These are phyloP conservation scores for Tinospora cordifolia DNA, from an alignment of 164 flowering plant species.

Conservation along the genomic window DNA sequence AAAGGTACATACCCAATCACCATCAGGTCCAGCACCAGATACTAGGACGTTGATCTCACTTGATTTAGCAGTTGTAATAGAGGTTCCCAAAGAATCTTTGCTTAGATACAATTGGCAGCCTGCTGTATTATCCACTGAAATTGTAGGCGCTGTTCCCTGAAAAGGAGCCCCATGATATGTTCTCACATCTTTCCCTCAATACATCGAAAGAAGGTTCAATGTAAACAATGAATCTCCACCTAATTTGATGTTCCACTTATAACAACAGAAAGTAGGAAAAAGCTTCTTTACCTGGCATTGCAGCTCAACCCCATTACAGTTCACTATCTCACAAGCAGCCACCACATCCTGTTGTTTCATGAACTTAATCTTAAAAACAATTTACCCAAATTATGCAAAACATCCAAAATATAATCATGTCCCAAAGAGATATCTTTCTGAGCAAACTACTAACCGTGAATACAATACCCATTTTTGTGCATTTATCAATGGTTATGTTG, in stretches of 20 bases:
- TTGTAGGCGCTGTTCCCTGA: slow-evolving; percentile 95
- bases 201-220: not conserved
- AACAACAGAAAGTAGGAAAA: too few relatives aligned
- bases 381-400: not conserved
- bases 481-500: slow-evolving; percentile 92
- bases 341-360: slow-evolving; percentile 69
- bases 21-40: slow-evolving; percentile 58
- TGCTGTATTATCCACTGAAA: slow-evolving; percentile 81
- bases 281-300: slow-evolving; percentile 75
- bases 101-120: slow-evolving; percentile 90
- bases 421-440: not conserved
- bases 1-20: slow-evolving; percentile 70
- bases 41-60: slow-evolving; percentile 91
- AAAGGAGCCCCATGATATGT: not conserved
- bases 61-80: slow-evolving; percentile 91
- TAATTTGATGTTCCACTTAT: too few relatives aligned
- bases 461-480: slow-evolving; percentile 85
- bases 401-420: not conserved
- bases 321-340: slow-evolving; percentile 97
- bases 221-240: too few relatives aligned
- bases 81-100: slow-evolving; percentile 70
- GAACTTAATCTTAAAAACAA: slow-evolving; percentile 5
- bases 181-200: not conserved
- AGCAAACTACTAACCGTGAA: slow-evolving; percentile 52
- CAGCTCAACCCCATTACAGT: slow-evolving; percentile 87